Base-by-base conservation (phyloP, 441 rosid species). In the Eutrema salsugineum region DNA sequence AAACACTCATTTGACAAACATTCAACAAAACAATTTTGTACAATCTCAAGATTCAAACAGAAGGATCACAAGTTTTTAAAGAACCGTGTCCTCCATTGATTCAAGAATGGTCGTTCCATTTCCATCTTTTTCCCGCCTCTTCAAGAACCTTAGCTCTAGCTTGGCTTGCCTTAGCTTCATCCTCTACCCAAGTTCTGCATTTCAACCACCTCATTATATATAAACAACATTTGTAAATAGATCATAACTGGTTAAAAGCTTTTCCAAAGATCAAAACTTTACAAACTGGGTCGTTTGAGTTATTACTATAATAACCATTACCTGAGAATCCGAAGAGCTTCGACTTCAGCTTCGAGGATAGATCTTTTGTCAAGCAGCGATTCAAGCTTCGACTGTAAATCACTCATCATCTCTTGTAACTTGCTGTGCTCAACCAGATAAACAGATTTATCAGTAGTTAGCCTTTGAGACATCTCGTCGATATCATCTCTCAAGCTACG, bases 151-250 rank as follows among this genome's bases (percentile, higher is more conserved):
- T 86, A n/a, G 94, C 90, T 30, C 97, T 83, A 27, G 89, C 95
- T 78, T 91, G 90, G 84, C 85, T 91, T 85, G 86, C 92, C 85
- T 80, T 89, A 27, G 96, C 98, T 71, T 91, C 99, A 81, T 91
- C 98, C 70, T 95, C 97, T 20, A 95, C 85, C 97, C 98, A 92
- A 51, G 92, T 82, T 77, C 98, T 95, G 95, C 84, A 77, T 57
- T 61, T 74, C n/a, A n/a, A n/a, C n/a, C n/a, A n/a, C n/a, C n/a
- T 50, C 71, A 71, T 40, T 33, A 22, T 48, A 69, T 15, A 36
- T 38, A 9, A 24, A 24, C 49, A n/a, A 33, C 35, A 17, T 9
- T 33, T 55, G 42, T 11, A 32, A 22, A 38, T 15, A 19, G 6
- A 63, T 28, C 60, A 43, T n/a, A 40, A 33, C 3, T 46, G 6